Conservation (phyloP, 306 rosid species). For the Sophora flavescens region DNA sequence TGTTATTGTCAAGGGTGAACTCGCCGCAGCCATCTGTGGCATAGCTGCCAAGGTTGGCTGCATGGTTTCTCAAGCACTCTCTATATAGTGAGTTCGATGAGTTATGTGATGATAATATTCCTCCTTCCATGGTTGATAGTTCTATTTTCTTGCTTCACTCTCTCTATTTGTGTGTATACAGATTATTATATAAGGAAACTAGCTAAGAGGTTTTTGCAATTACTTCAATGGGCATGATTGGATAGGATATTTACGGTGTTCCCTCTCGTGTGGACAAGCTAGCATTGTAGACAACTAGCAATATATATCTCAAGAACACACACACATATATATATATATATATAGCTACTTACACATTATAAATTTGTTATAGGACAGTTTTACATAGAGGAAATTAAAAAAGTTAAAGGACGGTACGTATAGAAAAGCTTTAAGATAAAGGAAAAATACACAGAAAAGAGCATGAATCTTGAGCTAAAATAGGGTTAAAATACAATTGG, state of each 20-base stretch:
- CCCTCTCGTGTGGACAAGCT: slow-evolving; percentile 57
- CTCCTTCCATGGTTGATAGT: slow-evolving; percentile 41
- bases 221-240: slow-evolving; percentile 49
- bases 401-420: neutral
- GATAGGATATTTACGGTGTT: slow-evolving; percentile 49
- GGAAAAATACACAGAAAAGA: no score
- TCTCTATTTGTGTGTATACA: slow-evolving; percentile 7
- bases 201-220: slow-evolving; percentile 8
- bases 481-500: no score
- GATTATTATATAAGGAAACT: slow-evolving; percentile 29
- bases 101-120: slow-evolving; percentile 38
- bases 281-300: slow-evolving; percentile 56
- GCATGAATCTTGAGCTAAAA: no score
- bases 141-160: neutral
- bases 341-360: neutral
- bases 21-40: slow-evolving; percentile 97
- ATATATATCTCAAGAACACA: slow-evolving; percentile 25
- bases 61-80: slow-evolving; percentile 90
- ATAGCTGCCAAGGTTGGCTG: slow-evolving; percentile 92
- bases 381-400: neutral
- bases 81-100: slow-evolving; percentile 55
- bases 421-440: neutral
- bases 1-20: slow-evolving; percentile 62
- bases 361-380: neutral
- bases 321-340: neutral